phyloP scores from a whole-genome alignment of 139 green algal genomes.

The Trebouxia sp. region DNA sequence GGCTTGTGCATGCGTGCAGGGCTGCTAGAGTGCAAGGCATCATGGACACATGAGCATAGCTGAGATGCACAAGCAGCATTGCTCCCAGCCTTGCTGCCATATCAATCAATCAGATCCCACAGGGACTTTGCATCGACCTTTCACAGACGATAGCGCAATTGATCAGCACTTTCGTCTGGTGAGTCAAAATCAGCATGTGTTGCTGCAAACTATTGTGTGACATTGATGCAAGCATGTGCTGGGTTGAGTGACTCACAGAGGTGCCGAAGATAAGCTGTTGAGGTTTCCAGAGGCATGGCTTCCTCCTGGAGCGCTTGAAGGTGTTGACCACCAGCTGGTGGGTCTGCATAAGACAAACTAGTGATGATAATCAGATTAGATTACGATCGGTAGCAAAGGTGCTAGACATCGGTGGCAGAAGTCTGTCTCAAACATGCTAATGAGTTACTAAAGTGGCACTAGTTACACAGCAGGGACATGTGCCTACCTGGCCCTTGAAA shows the following conservation, averaged over 20 bases:
- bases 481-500: not conserved
- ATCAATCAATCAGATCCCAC: too few relatives aligned
- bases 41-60: not conserved
- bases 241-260: not conserved
- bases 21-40: not conserved
- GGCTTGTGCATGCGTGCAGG: not conserved
- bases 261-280: slow-evolving; percentile 39
- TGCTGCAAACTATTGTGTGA: too few relatives aligned
- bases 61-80: not conserved
- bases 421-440: not conserved
- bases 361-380: too few relatives aligned
- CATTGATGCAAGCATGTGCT: not conserved
- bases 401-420: not conserved
- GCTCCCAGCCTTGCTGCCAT: not conserved
- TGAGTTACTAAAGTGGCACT: not conserved
- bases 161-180: not conserved
- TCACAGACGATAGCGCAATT: too few relatives aligned
- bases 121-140: not conserved
- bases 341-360: slow-evolving; percentile 27
- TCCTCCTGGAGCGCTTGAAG: slow-evolving; percentile 31
- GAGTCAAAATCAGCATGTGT: too few relatives aligned
- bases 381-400: not conserved
- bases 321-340: slow-evolving; percentile 52
- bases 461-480: not conserved
- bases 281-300: slow-evolving; percentile 44